Percentiles rank a stretch among this genome's conserved stretches.
phyloP scores from a whole-genome alignment of 306 rosid species.

The Medicago truncatula region MtrunA17r5.0-ANR NC_053046.1:36267001-36267500 shows the following conservation, averaged over 20 bases:
- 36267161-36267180: conserved; percentile 35
- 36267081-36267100: conserved; percentile 21
- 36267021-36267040: neutral
- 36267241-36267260: conserved; percentile 10
- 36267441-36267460: conserved; percentile 47
- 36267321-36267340: conserved; percentile 42
- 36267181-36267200: conserved; percentile 37
- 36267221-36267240: conserved; percentile 73
- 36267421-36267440: conserved; percentile 46
- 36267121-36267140: conserved; percentile 51
- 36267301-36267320: conserved; percentile 45
- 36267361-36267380: conserved; percentile 19
- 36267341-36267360: conserved; percentile 31
- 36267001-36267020: conserved; percentile 7
- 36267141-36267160: conserved; percentile 45
- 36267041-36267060: conserved; percentile 6
- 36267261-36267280: conserved; percentile 54
- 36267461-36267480: conserved; percentile 53
- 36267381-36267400: conserved; percentile 33
- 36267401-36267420: conserved; percentile 25
- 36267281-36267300: conserved; percentile 57
- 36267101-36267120: conserved; percentile 17
- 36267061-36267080: conserved; percentile 17
- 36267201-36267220: conserved; percentile 36
- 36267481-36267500: conserved; percentile 50